Conservation (phyloP, 2,329 filamentous ascomycete species). For the Thelonectria blattea region DNA sequence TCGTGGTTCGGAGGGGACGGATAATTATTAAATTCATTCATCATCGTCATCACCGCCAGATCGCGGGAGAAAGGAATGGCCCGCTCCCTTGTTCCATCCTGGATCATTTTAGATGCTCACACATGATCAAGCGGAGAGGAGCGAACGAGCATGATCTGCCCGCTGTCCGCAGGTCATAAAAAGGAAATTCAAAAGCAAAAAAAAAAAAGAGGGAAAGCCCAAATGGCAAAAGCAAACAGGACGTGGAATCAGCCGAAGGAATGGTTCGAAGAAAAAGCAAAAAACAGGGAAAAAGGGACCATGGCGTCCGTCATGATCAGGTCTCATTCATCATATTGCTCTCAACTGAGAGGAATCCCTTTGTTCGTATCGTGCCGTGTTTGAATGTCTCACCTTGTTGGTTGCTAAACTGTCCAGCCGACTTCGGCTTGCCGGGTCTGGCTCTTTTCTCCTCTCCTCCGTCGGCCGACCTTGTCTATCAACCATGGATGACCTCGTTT, state of each 20-base stretch:
- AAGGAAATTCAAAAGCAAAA: background rate
- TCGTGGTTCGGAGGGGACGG: too few relatives aligned
- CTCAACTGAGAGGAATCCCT: too few relatives aligned
- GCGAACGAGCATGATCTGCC: conserved; percentile 6
- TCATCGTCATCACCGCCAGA: conserved; percentile 3
- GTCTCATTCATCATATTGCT: background rate
- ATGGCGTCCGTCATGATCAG: background rate
- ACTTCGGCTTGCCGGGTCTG: background rate
- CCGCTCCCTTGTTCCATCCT: background rate
- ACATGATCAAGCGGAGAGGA: background rate
- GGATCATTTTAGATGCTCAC: background rate
- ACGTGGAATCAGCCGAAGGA: background rate
- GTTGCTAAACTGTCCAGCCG: too few relatives aligned
- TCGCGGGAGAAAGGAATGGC: conserved; percentile 8
- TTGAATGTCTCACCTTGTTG: too few relatives aligned
- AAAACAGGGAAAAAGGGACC: background rate
- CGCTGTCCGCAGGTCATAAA: background rate
- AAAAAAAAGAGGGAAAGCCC: background rate
- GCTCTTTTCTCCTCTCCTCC: background rate
- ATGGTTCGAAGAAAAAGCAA: background rate
- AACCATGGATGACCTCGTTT: too few relatives aligned
- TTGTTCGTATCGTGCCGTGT: too few relatives aligned
- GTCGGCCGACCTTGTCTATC: background rate
- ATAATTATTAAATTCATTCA: background rate
- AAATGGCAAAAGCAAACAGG: background rate